A percentile compares a stretch with the other conserved stretches of the same genome.
Evolutionary conservation across 202 grass and related monocot species (phyloP).

Genomic region (Carex arenaria): DNA sequence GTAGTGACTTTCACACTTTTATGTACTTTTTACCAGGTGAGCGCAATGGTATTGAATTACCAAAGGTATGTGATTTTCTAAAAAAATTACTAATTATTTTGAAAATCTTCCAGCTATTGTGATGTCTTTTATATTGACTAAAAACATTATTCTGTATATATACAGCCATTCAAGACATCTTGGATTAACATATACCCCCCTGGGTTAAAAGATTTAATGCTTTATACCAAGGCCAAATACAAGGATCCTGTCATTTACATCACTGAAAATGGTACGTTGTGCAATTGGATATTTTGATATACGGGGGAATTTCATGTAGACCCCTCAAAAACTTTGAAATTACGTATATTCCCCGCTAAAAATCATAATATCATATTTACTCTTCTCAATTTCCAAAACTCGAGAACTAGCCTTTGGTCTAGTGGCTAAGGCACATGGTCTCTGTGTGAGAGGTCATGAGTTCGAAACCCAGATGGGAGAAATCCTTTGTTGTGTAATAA

Average conservation of each 20-base stretch:
- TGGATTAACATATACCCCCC: constrained; percentile 18
- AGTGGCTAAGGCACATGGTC: too few relatives aligned
- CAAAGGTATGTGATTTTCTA: background rate
- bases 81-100: background rate
- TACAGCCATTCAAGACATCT: constrained; percentile 9
- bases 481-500: too few relatives aligned
- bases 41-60: background rate
- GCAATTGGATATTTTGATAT: background rate
- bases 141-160: background rate
- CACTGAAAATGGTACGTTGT: constrained; percentile 26
- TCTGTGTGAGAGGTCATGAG: too few relatives aligned
- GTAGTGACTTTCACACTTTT: background rate
- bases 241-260: constrained; percentile 26
- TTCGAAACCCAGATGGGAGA: too few relatives aligned
- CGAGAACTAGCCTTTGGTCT: too few relatives aligned
- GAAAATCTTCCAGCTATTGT: background rate
- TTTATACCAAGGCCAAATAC: constrained; percentile 15
- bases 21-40: background rate
- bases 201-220: constrained; percentile 19
- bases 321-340: too few relatives aligned
- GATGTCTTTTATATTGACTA: background rate
- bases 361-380: too few relatives aligned
- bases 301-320: too few relatives aligned
- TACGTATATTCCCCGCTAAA: too few relatives aligned
- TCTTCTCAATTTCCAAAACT: too few relatives aligned